Evolutionary conservation across 345 rosid genomes (phyloP), one percentile per base, ranked within the genome.

Genomic region (Pelargonium nanum): DNA sequence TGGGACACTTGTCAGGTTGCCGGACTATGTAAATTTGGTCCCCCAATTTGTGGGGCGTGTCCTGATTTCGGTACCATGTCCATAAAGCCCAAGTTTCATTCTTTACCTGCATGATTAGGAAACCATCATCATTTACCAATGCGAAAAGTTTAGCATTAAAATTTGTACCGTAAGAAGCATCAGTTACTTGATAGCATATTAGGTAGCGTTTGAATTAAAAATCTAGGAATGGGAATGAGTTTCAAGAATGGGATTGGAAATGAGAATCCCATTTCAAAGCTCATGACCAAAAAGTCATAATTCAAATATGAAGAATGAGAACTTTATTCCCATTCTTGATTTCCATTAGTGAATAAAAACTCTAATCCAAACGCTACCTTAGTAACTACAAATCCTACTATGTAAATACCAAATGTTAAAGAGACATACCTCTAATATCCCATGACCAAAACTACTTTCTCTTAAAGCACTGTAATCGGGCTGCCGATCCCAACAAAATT

Each of bases 401-500:
- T 28, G 5, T 3, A 28, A 28, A 28, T 28, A 28, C 8, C 34
- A 3, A 28, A 34, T 9, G 45, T 15, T 34, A 34, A 4, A 5
- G 45, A 34, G 45, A 45, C 8, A n/a, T 74, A 93, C 99, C 99
- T 93, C 97, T 44, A 89, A 68, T 61, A 85, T 84, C 57, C 97
- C 99, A 68, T 87, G 95, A 63, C 99, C 99, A 24, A 89, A 89
- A 76, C 99, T 93, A 70, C 88, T 84, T 63, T 93, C 96, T 74
- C 99, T 78, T 59, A 82, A 78, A 58, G 96, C 99, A 60, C 94
- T 89, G 67, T 81, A 93, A 22, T 93, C 96, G 1, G 97, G 99
- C 62, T 93, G 99, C 64, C 61, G 66, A 53, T 89, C 85, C 99
- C 99, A 87, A 65, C 99, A 93, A 70, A 89, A 93, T 20, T 74